Conservation (phyloP, 2,329 filamentous ascomycete species). For the Calonectria multiphialidica region DNA sequence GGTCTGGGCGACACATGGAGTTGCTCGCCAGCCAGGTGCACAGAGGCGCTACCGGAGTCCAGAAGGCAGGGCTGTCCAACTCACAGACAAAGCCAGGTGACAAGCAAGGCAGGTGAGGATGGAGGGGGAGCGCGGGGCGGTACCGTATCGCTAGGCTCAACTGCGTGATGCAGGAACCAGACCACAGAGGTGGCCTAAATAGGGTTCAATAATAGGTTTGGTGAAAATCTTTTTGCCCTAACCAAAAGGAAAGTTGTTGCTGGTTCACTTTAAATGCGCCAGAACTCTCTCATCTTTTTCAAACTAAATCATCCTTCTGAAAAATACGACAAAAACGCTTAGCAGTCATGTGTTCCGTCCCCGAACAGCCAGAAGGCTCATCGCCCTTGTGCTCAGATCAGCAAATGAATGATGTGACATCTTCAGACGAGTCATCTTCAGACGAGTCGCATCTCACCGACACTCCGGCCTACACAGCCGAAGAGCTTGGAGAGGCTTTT, state of each 20-base stretch:
- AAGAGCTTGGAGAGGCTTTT: constrained; percentile 42
- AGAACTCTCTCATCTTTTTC: not conserved
- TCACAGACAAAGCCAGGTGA: not conserved
- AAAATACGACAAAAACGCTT: not conserved
- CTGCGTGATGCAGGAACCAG: not conserved
- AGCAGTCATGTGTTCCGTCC: not conserved
- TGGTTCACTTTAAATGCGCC: not conserved
- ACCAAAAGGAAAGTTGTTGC: not conserved
- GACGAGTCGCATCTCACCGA: constrained; percentile 8
- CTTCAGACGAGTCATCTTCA: not conserved
- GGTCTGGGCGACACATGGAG: not conserved
- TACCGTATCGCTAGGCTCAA: not conserved
- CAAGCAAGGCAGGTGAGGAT: not conserved
- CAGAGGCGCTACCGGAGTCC: too few relatives aligned
- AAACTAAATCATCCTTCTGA: not conserved
- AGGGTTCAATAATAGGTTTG: not conserved
- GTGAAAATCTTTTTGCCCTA: not conserved
- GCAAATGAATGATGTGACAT: not conserved
- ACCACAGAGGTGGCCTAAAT: not conserved
- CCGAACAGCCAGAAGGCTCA: not conserved
- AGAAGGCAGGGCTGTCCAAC: too few relatives aligned
- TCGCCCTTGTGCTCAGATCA: not conserved
- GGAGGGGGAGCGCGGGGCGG: not conserved
- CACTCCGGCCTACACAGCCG: constrained; percentile 34
- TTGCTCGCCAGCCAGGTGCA: too few relatives aligned